A percentile compares a stretch with the other conserved stretches of the same genome.
These are phyloP conservation scores for Verticillium albo-atrum DNA, from an alignment of 2,329 filamentous ascomycete genomes.

Conservation along the genomic window DNA sequence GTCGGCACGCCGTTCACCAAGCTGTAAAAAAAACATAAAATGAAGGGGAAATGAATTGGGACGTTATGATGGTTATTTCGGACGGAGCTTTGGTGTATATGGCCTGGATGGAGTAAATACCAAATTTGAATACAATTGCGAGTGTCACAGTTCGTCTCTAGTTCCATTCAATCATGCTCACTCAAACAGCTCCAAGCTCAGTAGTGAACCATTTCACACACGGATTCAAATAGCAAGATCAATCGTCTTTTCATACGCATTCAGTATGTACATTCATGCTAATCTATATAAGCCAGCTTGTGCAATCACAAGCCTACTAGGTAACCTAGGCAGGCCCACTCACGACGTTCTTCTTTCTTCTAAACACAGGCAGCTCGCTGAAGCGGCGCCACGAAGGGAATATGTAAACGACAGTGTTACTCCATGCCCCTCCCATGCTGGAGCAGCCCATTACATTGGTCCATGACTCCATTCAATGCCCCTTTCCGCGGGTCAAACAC, in stretches of 20 bases:
- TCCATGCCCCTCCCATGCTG: not conserved
- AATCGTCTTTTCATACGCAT: no score
- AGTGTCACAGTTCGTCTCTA: no score
- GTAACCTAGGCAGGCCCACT: not conserved
- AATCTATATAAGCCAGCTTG: not conserved
- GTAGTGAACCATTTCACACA: no score
- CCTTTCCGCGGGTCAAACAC: no score
- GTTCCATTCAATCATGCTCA: no score
- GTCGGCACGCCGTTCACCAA: constrained; percentile 73
- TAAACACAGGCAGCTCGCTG: not conserved
- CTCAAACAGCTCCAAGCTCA: no score
- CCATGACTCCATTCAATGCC: not conserved
- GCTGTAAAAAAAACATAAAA: constrained; percentile 34
- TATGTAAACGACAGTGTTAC: not conserved
- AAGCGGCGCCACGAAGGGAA: not conserved
- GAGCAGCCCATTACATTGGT: not conserved
- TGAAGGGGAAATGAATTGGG: not conserved
- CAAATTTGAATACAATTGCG: not conserved
- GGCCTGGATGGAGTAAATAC: not conserved
- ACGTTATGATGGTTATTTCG: not conserved
- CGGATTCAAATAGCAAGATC: no score
- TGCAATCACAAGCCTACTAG: not conserved
- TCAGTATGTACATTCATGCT: not conserved
- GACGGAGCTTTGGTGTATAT: not conserved
- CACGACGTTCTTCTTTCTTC: not conserved